A percentile compares a stretch with the other conserved stretches of the same genome.
phyloP scores from a whole-genome alignment of 2,329 filamentous ascomycete genomes.

The Ceratocystis papillata region DNA sequence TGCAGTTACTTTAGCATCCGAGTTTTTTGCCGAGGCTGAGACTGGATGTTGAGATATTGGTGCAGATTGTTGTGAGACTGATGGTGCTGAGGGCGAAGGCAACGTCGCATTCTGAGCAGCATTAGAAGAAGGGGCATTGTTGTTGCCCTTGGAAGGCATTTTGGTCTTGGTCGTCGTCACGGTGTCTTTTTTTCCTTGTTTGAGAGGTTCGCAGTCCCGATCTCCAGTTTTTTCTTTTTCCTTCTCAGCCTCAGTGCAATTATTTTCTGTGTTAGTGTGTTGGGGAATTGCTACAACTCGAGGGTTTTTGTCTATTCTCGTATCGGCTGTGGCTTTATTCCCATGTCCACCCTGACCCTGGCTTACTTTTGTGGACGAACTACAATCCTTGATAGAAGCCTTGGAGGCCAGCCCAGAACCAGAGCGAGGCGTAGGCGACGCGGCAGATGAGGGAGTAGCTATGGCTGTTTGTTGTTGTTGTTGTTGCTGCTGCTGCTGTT shows the following conservation, averaged over 20 bases:
- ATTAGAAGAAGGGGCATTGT: conserved; percentile 13
- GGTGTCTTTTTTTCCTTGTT: conserved; percentile 13
- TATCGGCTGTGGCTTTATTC: conserved; percentile 13
- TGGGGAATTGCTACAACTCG: not conserved
- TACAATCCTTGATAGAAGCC: conserved; percentile 13
- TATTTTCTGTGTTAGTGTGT: not conserved
- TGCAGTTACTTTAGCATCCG: conserved; percentile 1
- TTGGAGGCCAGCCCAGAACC: conserved; percentile 8
- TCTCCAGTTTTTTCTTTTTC: conserved; percentile 9
- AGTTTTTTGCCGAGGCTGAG: not conserved
- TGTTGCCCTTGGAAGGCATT: conserved; percentile 22
- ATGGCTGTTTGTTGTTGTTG: conserved; percentile 1
- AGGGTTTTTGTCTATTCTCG: conserved; percentile 7
- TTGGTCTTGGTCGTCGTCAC: conserved; percentile 12
- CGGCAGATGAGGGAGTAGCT: not conserved
- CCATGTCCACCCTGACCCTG: conserved; percentile 19
- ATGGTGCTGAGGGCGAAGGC: conserved; percentile 10
- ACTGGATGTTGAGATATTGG: not conserved
- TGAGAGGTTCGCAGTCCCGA: not conserved
- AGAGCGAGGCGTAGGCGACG: conserved; percentile 4
- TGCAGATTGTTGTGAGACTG: not conserved
- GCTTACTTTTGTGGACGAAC: conserved; percentile 10
- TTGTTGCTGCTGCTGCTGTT: not conserved
- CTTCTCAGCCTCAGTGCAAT: not conserved
- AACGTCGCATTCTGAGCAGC: conserved; percentile 11